Evolutionary conservation across 768 basidiomycete genomes (phyloP).

Genomic region (Cystofilobasidium bisporidii): DNA sequence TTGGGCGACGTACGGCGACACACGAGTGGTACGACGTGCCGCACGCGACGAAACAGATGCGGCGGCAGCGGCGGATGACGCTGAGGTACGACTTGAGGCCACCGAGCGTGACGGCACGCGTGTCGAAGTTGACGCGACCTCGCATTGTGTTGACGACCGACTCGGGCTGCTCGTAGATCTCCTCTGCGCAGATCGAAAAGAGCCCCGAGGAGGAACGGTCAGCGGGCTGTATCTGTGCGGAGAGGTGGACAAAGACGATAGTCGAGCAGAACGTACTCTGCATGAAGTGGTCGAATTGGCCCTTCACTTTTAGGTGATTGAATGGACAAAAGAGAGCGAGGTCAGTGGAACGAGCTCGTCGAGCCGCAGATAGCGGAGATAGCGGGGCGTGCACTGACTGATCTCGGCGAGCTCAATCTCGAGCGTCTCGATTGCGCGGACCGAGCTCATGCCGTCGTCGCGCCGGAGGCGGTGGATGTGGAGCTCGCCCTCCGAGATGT

Average conservation of each 20-base stretch:
- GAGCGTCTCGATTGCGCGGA: slow-evolving; percentile 92
- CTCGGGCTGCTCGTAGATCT: slow-evolving; percentile 96
- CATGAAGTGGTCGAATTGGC: slow-evolving; percentile 99
- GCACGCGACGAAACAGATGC: slow-evolving; percentile 96
- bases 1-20: slow-evolving; percentile 50
- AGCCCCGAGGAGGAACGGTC: neutral
- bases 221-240: neutral
- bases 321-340: neutral
- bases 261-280: slow-evolving; percentile 47
- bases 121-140: slow-evolving; percentile 98
- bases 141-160: slow-evolving; percentile 99
- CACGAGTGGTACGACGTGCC: slow-evolving; percentile 98
- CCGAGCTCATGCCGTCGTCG: slow-evolving; percentile 61
- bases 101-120: slow-evolving; percentile 79
- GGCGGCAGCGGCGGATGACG: slow-evolving; percentile 85
- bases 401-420: slow-evolving; percentile 99
- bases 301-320: slow-evolving; percentile 60
- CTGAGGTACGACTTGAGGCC: slow-evolving; percentile 89
- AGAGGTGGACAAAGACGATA: neutral
- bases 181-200: too few relatives aligned
- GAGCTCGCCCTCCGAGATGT: slow-evolving; percentile 90
- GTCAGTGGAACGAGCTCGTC: too few relatives aligned
- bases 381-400: slow-evolving; percentile 39
- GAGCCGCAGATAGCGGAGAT: too few relatives aligned
- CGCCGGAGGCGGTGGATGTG: slow-evolving; percentile 97